Conservation (phyloP, 1,139 yeast species). For the Zygosaccharomyces sapae region DNA sequence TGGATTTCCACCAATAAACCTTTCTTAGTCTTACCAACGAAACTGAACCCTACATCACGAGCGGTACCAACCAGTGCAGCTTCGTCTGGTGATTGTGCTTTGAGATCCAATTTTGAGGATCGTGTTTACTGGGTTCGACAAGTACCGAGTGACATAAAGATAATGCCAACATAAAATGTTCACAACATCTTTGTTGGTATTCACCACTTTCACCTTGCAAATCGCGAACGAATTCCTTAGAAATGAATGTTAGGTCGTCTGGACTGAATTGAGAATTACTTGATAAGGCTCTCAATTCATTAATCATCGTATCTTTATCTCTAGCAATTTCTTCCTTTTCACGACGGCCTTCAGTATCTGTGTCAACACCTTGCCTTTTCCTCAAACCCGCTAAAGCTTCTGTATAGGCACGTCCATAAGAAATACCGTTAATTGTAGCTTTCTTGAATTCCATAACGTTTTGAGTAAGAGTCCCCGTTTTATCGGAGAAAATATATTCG, state of each 20-base stretch:
- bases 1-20: slow-evolving; percentile 68
- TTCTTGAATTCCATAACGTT: slow-evolving; percentile 96
- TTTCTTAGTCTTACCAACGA: slow-evolving; percentile 67
- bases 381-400: slow-evolving; percentile 93
- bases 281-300: slow-evolving; percentile 43
- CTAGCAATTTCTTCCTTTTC: slow-evolving; percentile 59
- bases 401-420: slow-evolving; percentile 89
- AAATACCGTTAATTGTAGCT: slow-evolving; percentile 80
- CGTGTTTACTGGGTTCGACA: slow-evolving; percentile 59
- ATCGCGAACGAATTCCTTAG: slow-evolving; percentile 60
- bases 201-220: slow-evolving; percentile 48
- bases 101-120: slow-evolving; percentile 59
- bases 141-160: slow-evolving; percentile 92
- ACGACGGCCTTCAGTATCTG: slow-evolving; percentile 58
- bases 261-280: slow-evolving; percentile 56
- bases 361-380: slow-evolving; percentile 80
- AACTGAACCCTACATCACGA: slow-evolving; percentile 83
- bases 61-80: slow-evolving; percentile 94
- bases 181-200: slow-evolving; percentile 59
- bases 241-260: slow-evolving; percentile 72
- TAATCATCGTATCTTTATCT: slow-evolving; percentile 66
- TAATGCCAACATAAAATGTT: slow-evolving; percentile 78
- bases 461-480: slow-evolving; percentile 95
- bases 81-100: slow-evolving; percentile 98
- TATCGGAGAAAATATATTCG: slow-evolving; percentile 92